phyloP scores from a whole-genome alignment of 2,329 filamentous ascomycete genomes.

The Microascus cirrosus region DNA sequence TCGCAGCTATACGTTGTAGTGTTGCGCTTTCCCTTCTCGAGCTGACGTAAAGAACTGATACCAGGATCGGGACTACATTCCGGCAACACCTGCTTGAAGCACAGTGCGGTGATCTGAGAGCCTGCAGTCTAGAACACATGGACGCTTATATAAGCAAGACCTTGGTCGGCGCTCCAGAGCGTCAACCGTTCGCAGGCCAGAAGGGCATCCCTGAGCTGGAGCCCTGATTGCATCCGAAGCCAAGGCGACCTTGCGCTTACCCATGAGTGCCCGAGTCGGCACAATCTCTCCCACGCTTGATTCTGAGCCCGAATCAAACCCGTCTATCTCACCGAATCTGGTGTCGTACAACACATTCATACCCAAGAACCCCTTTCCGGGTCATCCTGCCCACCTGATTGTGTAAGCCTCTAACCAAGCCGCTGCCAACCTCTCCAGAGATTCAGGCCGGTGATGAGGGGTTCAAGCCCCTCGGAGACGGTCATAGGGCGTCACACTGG shows the following conservation, averaged over 20 bases:
- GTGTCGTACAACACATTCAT: background rate
- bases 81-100: background rate
- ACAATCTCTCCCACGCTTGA: background rate
- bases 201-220: background rate
- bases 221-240: background rate
- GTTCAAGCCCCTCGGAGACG: background rate
- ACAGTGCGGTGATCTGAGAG: background rate
- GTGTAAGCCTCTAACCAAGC: background rate
- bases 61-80: background rate
- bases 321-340: background rate
- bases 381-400: background rate
- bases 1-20: background rate
- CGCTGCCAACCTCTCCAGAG: background rate
- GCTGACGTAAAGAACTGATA: background rate
- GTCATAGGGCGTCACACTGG: background rate
- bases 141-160: background rate
- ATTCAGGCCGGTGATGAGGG: background rate
- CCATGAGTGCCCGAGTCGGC: background rate
- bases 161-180: background rate
- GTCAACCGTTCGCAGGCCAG: background rate
- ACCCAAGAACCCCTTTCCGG: background rate
- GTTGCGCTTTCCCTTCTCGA: background rate
- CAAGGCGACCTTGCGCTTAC: background rate
- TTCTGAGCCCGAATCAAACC: background rate
- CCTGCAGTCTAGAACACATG: background rate